Conservation (phyloP, 306 rosid species). For the Vigna reflexopilosa region DNA sequence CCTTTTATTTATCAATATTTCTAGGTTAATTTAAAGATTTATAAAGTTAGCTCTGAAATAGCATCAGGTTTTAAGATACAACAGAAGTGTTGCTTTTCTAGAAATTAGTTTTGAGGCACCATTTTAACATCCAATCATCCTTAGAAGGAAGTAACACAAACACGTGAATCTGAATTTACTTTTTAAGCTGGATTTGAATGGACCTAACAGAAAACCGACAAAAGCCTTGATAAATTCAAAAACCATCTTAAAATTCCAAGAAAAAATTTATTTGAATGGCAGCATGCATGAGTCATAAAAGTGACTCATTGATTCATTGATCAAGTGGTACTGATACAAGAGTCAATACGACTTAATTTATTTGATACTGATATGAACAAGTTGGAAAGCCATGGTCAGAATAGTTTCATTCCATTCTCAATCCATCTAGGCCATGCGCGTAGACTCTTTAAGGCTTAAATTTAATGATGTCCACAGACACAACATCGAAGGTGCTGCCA, state of each 20-base stretch:
- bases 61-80: too few relatives aligned
- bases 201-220: too few relatives aligned
- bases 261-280: neutral
- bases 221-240: neutral
- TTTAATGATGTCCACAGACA: neutral
- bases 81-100: too few relatives aligned
- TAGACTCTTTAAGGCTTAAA: neutral
- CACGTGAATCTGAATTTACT: too few relatives aligned
- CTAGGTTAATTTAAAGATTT: too few relatives aligned
- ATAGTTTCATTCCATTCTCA: conserved; percentile 10
- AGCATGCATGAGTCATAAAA: neutral
- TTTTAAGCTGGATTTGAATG: too few relatives aligned
- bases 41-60: too few relatives aligned
- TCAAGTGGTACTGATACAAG: neutral
- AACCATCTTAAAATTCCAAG: neutral
- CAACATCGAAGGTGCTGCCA: conserved; percentile 42
- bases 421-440: conserved; percentile 33
- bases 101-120: too few relatives aligned
- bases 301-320: neutral
- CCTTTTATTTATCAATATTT: too few relatives aligned
- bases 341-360: neutral
- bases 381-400: conserved; percentile 5
- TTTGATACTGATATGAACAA: neutral
- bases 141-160: too few relatives aligned
- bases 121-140: too few relatives aligned